Conservation (phyloP, 2,329 filamentous ascomycete genomes). For the Hyphodiscus sp. region DNA sequence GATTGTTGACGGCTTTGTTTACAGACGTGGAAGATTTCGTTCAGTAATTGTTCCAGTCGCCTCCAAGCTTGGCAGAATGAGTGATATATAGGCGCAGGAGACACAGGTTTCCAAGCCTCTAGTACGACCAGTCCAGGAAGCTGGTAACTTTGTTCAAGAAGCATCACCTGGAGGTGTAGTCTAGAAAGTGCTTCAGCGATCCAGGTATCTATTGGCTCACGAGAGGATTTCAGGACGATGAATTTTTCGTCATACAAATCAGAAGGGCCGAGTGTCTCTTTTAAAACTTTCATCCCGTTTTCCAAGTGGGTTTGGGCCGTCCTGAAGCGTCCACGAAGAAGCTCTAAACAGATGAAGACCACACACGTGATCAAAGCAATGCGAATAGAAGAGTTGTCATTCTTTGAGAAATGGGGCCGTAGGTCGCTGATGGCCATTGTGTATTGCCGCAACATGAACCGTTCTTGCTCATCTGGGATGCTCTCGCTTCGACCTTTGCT, state of each 20-base stretch:
- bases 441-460: slow-evolving; percentile 42
- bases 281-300: slow-evolving; percentile 18
- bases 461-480: slow-evolving; percentile 19
- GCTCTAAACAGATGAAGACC: slow-evolving; percentile 20
- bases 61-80: slow-evolving; percentile 21
- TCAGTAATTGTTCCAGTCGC: slow-evolving; percentile 11
- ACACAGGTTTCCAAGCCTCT: slow-evolving; percentile 3
- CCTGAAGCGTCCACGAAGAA: slow-evolving; percentile 14
- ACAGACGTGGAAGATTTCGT: slow-evolving; percentile 15
- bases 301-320: slow-evolving; percentile 19
- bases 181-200: slow-evolving; percentile 37
- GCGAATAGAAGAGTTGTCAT: slow-evolving; percentile 11
- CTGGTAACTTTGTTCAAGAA: slow-evolving; percentile 24
- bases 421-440: slow-evolving; percentile 42
- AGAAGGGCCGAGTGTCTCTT: slow-evolving; percentile 3
- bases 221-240: slow-evolving; percentile 8
- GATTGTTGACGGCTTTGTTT: slow-evolving; percentile 10
- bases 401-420: slow-evolving; percentile 31
- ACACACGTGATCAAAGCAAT: slow-evolving; percentile 20
- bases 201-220: slow-evolving; percentile 34
- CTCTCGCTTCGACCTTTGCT: slow-evolving; percentile 13
- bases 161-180: slow-evolving; percentile 26
- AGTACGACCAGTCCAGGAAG: slow-evolving; percentile 11
- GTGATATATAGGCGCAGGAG: slow-evolving; percentile 16
- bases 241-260: not conserved